Evolutionary conservation across 1,284 basidiomycete species (phyloP), one percentile per base, ranked within the genome.

Genomic region (Apiotrichum gracile): DNA sequence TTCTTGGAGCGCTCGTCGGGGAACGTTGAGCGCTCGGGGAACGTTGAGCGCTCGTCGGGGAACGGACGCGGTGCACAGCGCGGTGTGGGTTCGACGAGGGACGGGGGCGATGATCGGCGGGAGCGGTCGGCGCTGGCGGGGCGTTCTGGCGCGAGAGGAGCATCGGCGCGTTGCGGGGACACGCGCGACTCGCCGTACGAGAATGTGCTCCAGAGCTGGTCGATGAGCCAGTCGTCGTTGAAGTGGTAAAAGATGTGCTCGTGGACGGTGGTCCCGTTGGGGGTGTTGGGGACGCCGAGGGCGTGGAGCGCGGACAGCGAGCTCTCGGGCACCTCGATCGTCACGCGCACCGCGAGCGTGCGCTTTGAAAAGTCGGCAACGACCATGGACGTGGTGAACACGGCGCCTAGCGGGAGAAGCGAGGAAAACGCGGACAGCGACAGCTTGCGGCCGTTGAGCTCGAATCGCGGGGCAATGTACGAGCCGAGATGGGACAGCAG

Each of bases 221-320:
- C 51, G 24, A 57, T 53, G 33, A 39, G 43, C 55, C 55, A 57
- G 25, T 24, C 2, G 3, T 53, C 48, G 48, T 53, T 40, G 22
- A 57, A 57, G 48, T 53, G 55, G 41, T 57, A 57, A 29, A 57
- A 57, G 10, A 53, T 48, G 24, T 57, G 55, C 26, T 53, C 51
- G 34, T 26, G 17, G 37, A 48, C 24, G 19, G 34, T 16, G 43
- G 26, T 34, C 19, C 49, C 19, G 21, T 33, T 25, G 13, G 17
- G 21, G 14, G 37, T 12, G 10, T 19, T 21, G 19, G 17, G 4
- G 27, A 8, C 16, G 21, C n/a, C n/a, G n/a, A n/a, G n/a, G n/a
- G 37, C 9, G 24, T 9, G 27, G 27, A 8, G 10, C 29, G 5
- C 25, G 35, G 7, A 10, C 25, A 37, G 6, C 14, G n/a, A 12